A percentile compares a stretch with the other conserved stretches of the same genome.
Conservation (phyloP, 2,329 filamentous ascomycete genomes). For the Colletotrichum plurivorum region DNA sequence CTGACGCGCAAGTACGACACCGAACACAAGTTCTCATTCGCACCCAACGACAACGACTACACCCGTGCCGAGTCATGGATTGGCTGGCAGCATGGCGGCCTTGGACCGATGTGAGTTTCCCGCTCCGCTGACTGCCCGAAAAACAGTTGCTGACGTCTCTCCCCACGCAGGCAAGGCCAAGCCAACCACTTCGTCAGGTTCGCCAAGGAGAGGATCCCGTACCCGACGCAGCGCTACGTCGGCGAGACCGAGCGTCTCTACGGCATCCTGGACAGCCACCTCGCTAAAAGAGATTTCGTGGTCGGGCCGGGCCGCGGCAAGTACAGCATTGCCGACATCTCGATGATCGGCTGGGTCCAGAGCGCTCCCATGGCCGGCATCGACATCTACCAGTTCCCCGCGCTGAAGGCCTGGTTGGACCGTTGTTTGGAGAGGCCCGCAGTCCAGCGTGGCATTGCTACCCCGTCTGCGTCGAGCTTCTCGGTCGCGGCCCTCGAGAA, state of each 20-base stretch:
- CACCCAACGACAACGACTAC: constrained; percentile 54
- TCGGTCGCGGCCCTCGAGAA: constrained; percentile 57
- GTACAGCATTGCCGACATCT: constrained; percentile 80
- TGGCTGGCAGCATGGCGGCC: constrained; percentile 80
- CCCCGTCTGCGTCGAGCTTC: constrained; percentile 64
- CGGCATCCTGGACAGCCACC: constrained; percentile 77
- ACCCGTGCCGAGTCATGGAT: constrained; percentile 64
- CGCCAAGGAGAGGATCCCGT: constrained; percentile 78
- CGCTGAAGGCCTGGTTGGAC: constrained; percentile 77
- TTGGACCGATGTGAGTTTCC: constrained; percentile 70
- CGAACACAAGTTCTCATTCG: constrained; percentile 60
- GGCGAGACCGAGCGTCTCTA: constrained; percentile 84
- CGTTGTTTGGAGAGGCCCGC: constrained; percentile 71
- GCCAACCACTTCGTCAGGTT: constrained; percentile 81
- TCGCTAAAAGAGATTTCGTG: constrained; percentile 66
- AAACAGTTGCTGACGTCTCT: neutral
- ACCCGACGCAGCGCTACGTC: constrained; percentile 80
- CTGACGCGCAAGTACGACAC: constrained; percentile 80
- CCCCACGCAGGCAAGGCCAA: constrained; percentile 74
- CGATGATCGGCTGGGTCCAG: constrained; percentile 77
- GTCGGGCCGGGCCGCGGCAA: constrained; percentile 68
- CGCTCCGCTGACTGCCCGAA: neutral
- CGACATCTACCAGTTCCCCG: constrained; percentile 75
- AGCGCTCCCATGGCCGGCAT: constrained; percentile 70
- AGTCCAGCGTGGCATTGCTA: constrained; percentile 73